Evolutionary conservation across 352 stramenopile species (phyloP).

Genomic region (Phytophthora palmivora): DNA sequence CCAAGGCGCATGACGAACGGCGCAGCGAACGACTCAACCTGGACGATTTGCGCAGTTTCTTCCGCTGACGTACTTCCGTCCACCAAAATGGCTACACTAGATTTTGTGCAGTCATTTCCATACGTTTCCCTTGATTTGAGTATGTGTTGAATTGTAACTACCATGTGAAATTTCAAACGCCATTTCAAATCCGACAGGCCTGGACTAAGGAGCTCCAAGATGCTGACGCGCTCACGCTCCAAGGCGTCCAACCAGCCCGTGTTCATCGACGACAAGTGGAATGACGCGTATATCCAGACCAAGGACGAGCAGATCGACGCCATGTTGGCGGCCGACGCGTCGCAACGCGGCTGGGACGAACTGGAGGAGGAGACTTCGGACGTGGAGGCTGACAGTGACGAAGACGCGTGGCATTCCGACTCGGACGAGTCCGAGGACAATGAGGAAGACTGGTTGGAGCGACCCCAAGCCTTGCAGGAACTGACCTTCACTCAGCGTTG

Average conservation of each 20-base stretch:
- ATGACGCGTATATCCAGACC: conserved; percentile 81
- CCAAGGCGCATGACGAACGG: conserved; percentile 43
- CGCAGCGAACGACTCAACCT: conserved; percentile 63
- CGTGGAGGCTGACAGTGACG: conserved; percentile 23
- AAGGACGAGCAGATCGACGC: conserved; percentile 89
- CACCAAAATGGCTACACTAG: conserved; percentile 19
- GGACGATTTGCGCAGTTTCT: conserved; percentile 78
- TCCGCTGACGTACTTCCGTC: conserved; percentile 36
- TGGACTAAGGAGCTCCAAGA: conserved; percentile 19
- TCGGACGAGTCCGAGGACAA: conserved; percentile 45
- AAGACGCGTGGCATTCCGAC: conserved; percentile 47
- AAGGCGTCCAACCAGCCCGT: conserved; percentile 69
- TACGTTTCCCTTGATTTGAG: conserved; percentile 3
- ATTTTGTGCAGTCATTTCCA: conserved; percentile 3
- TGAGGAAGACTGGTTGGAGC: conserved; percentile 24
- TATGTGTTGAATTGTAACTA: conserved; percentile 4
- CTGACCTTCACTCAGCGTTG: conserved; percentile 34
- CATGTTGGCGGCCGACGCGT: conserved; percentile 54
- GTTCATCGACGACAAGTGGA: conserved; percentile 88
- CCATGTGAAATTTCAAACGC: conserved; percentile 18
- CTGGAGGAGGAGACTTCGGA: conserved; percentile 49
- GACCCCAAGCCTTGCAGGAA: background rate
- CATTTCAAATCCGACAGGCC: conserved; percentile 5
- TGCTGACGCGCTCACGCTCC: conserved; percentile 80
- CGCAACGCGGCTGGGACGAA: conserved; percentile 61